phyloP scores from a whole-genome alignment of 148 eudicot species.

The Nepenthes gracilis region DNA sequence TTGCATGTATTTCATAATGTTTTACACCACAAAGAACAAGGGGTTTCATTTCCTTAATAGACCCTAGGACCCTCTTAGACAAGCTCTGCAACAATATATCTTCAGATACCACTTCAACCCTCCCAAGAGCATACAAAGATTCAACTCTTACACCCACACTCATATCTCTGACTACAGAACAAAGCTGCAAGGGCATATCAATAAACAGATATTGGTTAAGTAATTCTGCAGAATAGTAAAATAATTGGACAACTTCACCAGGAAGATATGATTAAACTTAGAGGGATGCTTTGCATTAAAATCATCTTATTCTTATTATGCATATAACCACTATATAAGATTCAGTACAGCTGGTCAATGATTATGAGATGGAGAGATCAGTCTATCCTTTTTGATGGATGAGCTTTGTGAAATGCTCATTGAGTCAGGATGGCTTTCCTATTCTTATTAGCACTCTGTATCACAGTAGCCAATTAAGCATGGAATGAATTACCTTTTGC shows the following conservation, averaged over 20 bases:
- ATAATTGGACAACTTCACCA: neutral
- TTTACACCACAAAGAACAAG: conserved; percentile 26
- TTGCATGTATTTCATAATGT: conserved; percentile 26
- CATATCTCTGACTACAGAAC: conserved; percentile 88
- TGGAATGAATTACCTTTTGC: too few relatives aligned
- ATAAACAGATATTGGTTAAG: neutral
- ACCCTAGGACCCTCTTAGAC: conserved; percentile 47
- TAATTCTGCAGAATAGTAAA: neutral
- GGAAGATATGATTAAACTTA: too few relatives aligned
- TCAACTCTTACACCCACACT: conserved; percentile 56
- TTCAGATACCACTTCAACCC: conserved; percentile 45
- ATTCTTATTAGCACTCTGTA: too few relatives aligned
- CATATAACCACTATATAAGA: too few relatives aligned
- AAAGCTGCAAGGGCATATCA: conserved; percentile 38
- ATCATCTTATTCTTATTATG: too few relatives aligned
- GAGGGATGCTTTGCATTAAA: too few relatives aligned
- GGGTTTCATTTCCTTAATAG: conserved; percentile 23
- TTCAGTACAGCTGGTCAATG: too few relatives aligned
- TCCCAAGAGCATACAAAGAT: conserved; percentile 69
- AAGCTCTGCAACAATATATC: conserved; percentile 58
- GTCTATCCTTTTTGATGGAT: too few relatives aligned
- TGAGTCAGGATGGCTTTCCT: too few relatives aligned
- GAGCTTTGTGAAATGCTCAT: too few relatives aligned
- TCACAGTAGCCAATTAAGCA: too few relatives aligned
- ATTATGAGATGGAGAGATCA: too few relatives aligned